Base-by-base conservation (phyloP, 345 rosid genomes). In the Bretschneidera sinensis region DNA sequence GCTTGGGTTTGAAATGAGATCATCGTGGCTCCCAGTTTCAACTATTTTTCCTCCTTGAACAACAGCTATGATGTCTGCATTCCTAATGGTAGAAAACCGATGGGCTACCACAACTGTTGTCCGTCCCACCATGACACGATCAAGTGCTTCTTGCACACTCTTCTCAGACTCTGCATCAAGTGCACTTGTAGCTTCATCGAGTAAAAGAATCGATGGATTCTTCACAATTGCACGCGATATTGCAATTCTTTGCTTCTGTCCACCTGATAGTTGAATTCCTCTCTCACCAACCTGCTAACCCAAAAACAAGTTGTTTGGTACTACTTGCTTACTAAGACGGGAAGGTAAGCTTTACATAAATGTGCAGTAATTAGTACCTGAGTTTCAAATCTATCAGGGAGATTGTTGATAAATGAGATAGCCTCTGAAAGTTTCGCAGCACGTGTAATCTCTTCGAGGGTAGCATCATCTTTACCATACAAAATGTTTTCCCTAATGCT, bases 171-270 rank as follows among this genome's bases (percentile, higher is more conserved):
- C 99, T 1, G 92, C 92, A 65, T 87, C 97, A 47, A 90, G 76
- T 16, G 99, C 97, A 62, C 99, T 94, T 22, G 99, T 94, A 16
- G 99, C 99, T 77, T 94, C 99, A 61, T 94, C 99, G 0, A 94
- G 80, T 74, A 94, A 75, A 24, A 94, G 95, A 65, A 94, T 78
- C 0, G 86, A 84, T 2, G 99, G 99, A 62, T 94, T 84, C 70
- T 94, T 90, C 61, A 94, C 87, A 23, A 87, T 80, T 0, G 99
- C 99, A 17, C 97, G 87, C 0, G 99, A 73, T 67, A 94, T 86
- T 1, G 99, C 97, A 54, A 94, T 87, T 65, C 97, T 80, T 60
- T 94, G 99, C 74, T 94, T 94, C 72, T 94, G 99, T 56, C 99
- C 99, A 7, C 99, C 99, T 0, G 97, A 94, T 58, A 94, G 70